phyloP scores from a whole-genome alignment of 2,329 filamentous ascomycete genomes.

The Fusarium citri region DNA sequence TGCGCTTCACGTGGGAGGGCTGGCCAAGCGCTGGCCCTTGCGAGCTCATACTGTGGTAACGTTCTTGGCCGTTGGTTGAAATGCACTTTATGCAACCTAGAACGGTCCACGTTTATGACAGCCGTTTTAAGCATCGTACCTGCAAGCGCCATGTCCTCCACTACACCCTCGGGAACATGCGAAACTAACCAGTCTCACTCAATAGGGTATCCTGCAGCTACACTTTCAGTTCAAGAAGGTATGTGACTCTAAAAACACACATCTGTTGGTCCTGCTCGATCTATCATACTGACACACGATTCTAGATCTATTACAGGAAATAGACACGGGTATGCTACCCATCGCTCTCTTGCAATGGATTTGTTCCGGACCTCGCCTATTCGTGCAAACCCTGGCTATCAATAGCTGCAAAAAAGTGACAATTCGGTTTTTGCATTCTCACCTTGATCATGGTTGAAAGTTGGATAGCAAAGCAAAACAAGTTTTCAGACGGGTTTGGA shows the following conservation, averaged over 20 bases:
- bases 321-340: conserved; percentile 46
- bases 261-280: conserved; percentile 6
- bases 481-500: conserved; percentile 26
- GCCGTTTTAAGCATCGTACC: conserved; percentile 15
- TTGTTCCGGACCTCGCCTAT: conserved; percentile 13
- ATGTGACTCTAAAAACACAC: conserved; percentile 47
- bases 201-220: conserved; percentile 89
- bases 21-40: conserved; percentile 28
- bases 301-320: conserved; percentile 68
- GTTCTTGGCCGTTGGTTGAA: conserved; percentile 17
- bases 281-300: conserved; percentile 40
- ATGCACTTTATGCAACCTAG: conserved; percentile 26
- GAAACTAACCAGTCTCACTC: conserved; percentile 39
- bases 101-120: conserved; percentile 21
- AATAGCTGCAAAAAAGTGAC: conserved; percentile 9
- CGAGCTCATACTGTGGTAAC: conserved; percentile 17
- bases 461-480: conserved; percentile 16
- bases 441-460: conserved; percentile 9
- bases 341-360: neutral
- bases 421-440: neutral
- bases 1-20: conserved; percentile 26
- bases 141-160: conserved; percentile 3
- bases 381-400: conserved; percentile 3
- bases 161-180: conserved; percentile 20
- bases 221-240: conserved; percentile 99